Evolutionary conservation across 805 yeast genomes (phyloP).

Genomic region (Maudiozyma serrabonitensis): DNA sequence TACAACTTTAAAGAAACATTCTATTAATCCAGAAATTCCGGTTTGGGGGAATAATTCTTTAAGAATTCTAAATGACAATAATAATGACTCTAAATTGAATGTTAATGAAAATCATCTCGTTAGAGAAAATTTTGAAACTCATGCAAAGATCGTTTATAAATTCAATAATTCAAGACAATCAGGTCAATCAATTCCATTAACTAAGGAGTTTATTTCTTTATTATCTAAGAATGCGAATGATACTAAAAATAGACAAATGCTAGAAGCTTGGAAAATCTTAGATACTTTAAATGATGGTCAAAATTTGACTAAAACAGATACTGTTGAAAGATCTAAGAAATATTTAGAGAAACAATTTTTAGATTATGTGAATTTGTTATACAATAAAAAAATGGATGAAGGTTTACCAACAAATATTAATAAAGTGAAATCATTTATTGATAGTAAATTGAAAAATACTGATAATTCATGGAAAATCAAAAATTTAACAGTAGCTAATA

Average conservation of each 20-base stretch:
- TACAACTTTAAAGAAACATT: not conserved
- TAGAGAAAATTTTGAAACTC: conserved; percentile 56
- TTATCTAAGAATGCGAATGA: conserved; percentile 44
- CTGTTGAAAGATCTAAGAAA: conserved; percentile 45
- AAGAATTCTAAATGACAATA: conserved; percentile 19
- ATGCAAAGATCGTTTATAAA: conserved; percentile 61
- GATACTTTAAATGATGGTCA: conserved; percentile 27
- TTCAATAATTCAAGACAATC: conserved; percentile 62
- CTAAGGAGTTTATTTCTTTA: conserved; percentile 50
- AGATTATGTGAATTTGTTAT: conserved; percentile 59
- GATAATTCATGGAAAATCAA: conserved; percentile 41
- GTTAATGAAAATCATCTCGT: conserved; percentile 34
- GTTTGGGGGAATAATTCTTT: conserved; percentile 3
- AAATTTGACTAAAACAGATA: conserved; percentile 22
- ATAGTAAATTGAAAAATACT: conserved; percentile 36
- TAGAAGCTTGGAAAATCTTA: conserved; percentile 66
- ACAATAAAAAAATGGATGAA: conserved; percentile 42
- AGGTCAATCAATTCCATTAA: conserved; percentile 41
- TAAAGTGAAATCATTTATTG: conserved; percentile 57
- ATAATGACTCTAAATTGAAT: conserved; percentile 31
- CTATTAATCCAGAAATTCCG: conserved; percentile 1
- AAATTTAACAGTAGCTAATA: conserved; percentile 61
- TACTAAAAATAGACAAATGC: conserved; percentile 57
- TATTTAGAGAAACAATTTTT: conserved; percentile 72
- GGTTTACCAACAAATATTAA: conserved; percentile 66